Base-by-base conservation (phyloP, 2,329 filamentous ascomycete species). In the Pochonia chlamydosporia region DNA sequence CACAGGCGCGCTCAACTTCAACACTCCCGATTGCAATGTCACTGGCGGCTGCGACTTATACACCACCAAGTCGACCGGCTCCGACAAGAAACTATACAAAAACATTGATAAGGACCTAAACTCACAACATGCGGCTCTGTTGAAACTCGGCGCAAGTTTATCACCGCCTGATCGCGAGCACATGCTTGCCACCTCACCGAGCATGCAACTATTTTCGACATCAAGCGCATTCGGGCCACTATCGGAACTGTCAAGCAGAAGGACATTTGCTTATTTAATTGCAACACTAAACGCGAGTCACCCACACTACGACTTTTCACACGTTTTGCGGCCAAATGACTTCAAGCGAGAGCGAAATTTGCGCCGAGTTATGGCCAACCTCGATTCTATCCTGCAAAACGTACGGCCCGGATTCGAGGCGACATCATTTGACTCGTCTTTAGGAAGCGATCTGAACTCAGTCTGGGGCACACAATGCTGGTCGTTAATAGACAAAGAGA, bases 81-180 rank as follows among this genome's bases (percentile, higher is more conserved):
- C 85, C 53, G 93, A 99, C 66, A 96, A 96, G 79, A 97, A 97
- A 64, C 76, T 99, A 8, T 96, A 96, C 75, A 95, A 91, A 69
- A 88, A 85, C 63, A 97, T 99, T 62, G 91, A 96, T 64, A 83
- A 87, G 61, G 90, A 88, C 25, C 81, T 99, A 49, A 90, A 95
- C 66, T 87, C 87, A 31, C 89, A 96, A 66, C 90, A 97, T 75
- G 87, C 90, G 57, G 88, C 90, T 7, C 80, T 95, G 2, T 75
- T 96, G 43, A 86, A 89, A 53, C 80, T 96, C 24, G 91, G 92
- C 25, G 88, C 89, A 16, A 91, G 88, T 41, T 76, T 97, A 18
- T 95, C 92, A 20, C 89, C 91, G 24, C 89, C 90, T 1, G 83
- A 90, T 56, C 84, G 83, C 49, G 78, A 82, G 54, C 78, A 86